phyloP scores from a whole-genome alignment of 1,139 yeast species.

The Tardiomyces blankii region DNA sequence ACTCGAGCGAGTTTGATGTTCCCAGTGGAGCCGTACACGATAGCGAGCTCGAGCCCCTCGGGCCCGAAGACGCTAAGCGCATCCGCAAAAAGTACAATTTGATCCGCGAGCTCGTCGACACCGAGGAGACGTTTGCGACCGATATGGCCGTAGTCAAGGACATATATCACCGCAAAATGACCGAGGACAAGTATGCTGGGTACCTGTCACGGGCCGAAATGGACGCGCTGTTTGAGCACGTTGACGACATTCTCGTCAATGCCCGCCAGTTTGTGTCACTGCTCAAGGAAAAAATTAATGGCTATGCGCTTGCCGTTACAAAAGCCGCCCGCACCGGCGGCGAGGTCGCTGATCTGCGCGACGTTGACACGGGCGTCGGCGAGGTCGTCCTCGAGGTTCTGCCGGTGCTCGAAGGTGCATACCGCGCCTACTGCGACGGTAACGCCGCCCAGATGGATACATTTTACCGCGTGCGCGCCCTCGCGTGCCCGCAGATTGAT shows the following conservation, averaged over 20 bases:
- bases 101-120: conserved; percentile 26
- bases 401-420: conserved; percentile 23
- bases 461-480: conserved; percentile 14
- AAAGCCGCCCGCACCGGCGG: conserved; percentile 1
- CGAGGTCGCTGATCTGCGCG: conserved; percentile 11
- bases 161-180: conserved; percentile 18
- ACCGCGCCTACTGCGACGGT: conserved; percentile 21
- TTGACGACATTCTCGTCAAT: conserved; percentile 20
- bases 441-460: conserved; percentile 23
- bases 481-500: conserved; percentile 21
- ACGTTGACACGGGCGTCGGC: conserved; percentile 23
- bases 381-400: conserved; percentile 21
- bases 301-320: conserved; percentile 7
- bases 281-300: conserved; percentile 14
- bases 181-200: conserved; percentile 16
- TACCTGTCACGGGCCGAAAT: conserved; percentile 21
- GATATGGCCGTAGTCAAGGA: conserved; percentile 26
- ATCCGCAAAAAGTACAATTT: conserved; percentile 14
- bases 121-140: conserved; percentile 25
- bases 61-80: background rate
- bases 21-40: too few relatives aligned
- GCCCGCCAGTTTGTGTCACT: conserved; percentile 19
- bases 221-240: conserved; percentile 20
- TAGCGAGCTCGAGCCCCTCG: too few relatives aligned
- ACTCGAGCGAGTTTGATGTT: too few relatives aligned